phyloP scores from a whole-genome alignment of 2,329 filamentous ascomycete genomes.

The Fusarium subglutinans region DNA sequence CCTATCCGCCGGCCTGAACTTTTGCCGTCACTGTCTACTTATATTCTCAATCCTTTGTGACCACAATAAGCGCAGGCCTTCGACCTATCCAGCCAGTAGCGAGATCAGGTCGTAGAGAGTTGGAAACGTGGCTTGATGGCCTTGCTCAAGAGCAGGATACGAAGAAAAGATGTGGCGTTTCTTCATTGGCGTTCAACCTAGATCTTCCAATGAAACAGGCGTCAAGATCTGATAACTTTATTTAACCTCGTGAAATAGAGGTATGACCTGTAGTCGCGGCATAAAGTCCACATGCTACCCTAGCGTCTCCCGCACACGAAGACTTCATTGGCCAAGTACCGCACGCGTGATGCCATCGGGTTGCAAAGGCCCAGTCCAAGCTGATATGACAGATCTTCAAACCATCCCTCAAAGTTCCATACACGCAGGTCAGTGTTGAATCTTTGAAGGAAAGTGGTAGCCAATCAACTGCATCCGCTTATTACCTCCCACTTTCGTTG shows the following conservation, averaged over 20 bases:
- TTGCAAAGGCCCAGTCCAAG: not conserved
- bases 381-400: not conserved
- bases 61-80: not conserved
- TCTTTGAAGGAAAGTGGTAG: fast-evolving
- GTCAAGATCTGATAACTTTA: not conserved
- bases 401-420: too few species aligned
- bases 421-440: fast-evolving
- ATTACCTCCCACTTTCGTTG: fast-evolving
- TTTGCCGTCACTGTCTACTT: not conserved
- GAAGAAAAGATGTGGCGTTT: not conserved
- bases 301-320: fast-evolving
- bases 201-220: not conserved
- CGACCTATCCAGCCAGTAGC: not conserved
- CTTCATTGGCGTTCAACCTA: not conserved
- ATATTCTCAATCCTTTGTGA: too few species aligned
- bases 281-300: not conserved
- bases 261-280: not conserved
- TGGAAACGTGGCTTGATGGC: not conserved
- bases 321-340: not conserved
- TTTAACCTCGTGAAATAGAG: not conserved
- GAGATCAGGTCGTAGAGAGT: fast-evolving
- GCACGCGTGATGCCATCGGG: not conserved
- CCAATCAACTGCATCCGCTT: not conserved
- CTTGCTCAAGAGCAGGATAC: not conserved
- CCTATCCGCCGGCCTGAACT: not conserved